Base-by-base conservation (phyloP, 371 early-diverging fungal genomes). In the Batkoa obscura region DNA sequence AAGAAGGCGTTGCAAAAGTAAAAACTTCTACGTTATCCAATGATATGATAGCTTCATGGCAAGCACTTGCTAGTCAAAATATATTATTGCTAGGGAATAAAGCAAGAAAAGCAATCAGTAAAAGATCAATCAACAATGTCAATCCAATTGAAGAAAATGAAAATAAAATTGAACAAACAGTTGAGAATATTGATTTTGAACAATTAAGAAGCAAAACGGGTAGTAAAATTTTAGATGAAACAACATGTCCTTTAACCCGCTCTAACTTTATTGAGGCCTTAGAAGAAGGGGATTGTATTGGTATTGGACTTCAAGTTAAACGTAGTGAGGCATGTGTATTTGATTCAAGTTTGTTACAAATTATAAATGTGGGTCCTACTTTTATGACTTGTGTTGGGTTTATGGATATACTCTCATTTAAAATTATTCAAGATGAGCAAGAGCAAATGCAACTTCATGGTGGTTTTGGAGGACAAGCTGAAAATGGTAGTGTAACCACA, bases 321-420 rank as follows among this genome's bases (percentile, higher is more conserved):
- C 56, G 69, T 23, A 42, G 62, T 2, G 48, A 62, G 33, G 63
- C 62, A n/a, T 62, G 67, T 0, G 66, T 69, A 43, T 67, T 65
- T 1, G 69, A 69, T 45, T 60, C 69, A 15, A 61, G 62, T 33
- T 64, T 65, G 59, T 32, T 69, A 37, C 56, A 59, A 17, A 65
- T 69, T 57, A 67, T 66, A 55, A 65, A 63, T 10, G 66, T 69
- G 43, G 65, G 63, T 52, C 69, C 67, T 31, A 60, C 67, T 1
- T 65, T 58, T 35, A 38, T 67, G 47, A 69, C 66, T 3, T 65
- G 65, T 0, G 62, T 58, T 39, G 67, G 64, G 57, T 69, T 65
- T 50, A 68, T 67, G n/a, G 46, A 60, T 54, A 61, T 66, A 8
- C 36, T 69, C 17, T 45, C 45, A 15, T 45, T 15, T 23, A 45